Conservation (phyloP, 805 yeast species). For the Wickerhamiella bombiphila region DNA sequence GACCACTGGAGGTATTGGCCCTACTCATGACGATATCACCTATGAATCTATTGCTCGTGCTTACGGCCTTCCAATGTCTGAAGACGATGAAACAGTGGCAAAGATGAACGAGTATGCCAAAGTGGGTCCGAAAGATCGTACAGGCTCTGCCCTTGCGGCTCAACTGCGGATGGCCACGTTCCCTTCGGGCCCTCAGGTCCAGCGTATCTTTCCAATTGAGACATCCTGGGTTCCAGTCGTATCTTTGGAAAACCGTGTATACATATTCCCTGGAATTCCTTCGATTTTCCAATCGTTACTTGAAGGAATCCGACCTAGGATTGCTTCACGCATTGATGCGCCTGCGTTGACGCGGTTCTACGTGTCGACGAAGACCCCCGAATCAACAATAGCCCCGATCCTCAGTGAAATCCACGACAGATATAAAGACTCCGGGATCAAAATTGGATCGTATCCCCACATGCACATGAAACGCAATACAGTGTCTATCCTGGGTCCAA, state of each 20-base stretch:
- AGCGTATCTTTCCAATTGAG: conserved; percentile 29
- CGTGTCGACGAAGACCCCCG: conserved; percentile 47
- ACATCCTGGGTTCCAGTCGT: conserved; percentile 78
- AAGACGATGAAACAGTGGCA: conserved; percentile 43
- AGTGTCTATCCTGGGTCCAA: conserved; percentile 56
- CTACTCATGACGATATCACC: conserved; percentile 84
- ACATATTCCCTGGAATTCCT: conserved; percentile 76
- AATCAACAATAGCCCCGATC: conserved; percentile 55
- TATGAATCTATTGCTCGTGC: conserved; percentile 61
- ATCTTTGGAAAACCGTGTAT: conserved; percentile 46
- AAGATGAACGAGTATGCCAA: conserved; percentile 36
- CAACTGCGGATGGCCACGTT: conserved; percentile 69
- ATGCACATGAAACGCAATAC: conserved; percentile 48
- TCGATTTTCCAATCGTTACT: conserved; percentile 48
- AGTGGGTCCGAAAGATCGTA: conserved; percentile 14
- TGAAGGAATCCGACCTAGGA: conserved; percentile 28
- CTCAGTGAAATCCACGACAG: conserved; percentile 37
- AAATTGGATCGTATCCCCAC: conserved; percentile 81
- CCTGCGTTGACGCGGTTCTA: conserved; percentile 27
- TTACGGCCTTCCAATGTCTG: conserved; percentile 33
- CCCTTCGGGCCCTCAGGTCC: conserved; percentile 34
- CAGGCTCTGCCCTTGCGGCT: conserved; percentile 36
- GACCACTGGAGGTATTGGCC: conserved; percentile 67
- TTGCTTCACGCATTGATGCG: conserved; percentile 27
- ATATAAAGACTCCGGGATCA: conserved; percentile 31